Base-by-base conservation (phyloP, 495 filamentous ascomycete species). In the Aspergillus steynii region DNA sequence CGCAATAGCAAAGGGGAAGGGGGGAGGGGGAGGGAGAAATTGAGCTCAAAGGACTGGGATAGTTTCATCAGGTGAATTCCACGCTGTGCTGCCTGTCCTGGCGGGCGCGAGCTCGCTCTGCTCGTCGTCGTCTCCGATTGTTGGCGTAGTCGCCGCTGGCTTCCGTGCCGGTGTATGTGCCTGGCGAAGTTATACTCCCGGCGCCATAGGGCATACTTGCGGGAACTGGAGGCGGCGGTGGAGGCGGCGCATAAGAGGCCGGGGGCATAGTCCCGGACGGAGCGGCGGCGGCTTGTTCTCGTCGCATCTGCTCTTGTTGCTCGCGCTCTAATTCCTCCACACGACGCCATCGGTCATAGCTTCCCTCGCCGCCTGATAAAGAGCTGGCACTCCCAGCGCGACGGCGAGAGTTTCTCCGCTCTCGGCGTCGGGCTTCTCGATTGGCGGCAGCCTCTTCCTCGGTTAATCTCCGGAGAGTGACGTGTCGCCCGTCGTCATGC, bases 401-500 rank as follows among this genome's bases (percentile, higher is more conserved):
- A 49, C 74, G 75, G 9, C 76, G 74, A 1, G 78, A 80, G 47
- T 61, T 75, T 37, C 76, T 63, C 57, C 74, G 74, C 56, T 79
- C 79, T 53, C 76, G 66, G 8, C 84, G 77, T 48, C 83, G 76
- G 12, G 81, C 78, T 61, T 85, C 82, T 47, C 86, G 82, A 50
- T 80, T 82, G 12, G 83, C 83, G 10, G 85, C 87, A 3, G 89
- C 88, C 81, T 96, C 92, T 70, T 92, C 85, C 62, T 94, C 91
- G 7, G 88, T 91, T 12, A 97, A 75, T 29, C 90, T 82, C 27
- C 91, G 84, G 25, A 97, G 80, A 10, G 92, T 96, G 51, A 96
- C 87, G 65, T 92, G 89, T 34, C 87, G 84, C 56, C 90, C 87
- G 65, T 96, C 89, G 55, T 87, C 83, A 73, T 92, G 87, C 77